Base-by-base conservation (phyloP, 2,329 filamentous ascomycete species). In the Venturia carpophila region DNA sequence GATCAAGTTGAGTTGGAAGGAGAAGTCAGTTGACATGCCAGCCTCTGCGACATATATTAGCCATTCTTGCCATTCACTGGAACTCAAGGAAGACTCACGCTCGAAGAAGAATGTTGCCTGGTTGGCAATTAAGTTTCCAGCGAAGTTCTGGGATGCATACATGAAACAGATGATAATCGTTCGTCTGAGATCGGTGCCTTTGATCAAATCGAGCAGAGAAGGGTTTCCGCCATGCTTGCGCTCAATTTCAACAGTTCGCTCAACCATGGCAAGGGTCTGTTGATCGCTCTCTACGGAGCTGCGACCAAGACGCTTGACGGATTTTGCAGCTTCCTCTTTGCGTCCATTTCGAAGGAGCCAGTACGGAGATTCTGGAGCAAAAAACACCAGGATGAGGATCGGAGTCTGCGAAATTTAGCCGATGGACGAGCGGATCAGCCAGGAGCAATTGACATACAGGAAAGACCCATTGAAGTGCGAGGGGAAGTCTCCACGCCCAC, bases 211-310 rank as follows among this genome's bases (percentile, higher is more conserved):
- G 70, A 84, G 76, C 74, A 94, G 96, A 64, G 82, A 86, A 6
- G 89, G 85, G 39, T 91, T 90, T 6, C 79, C 78, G 3, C 89
- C 92, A 64, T 91, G 89, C 75, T 86, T 80, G 72, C 90, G 83
- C 74, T 96, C 92, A 15, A 95, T 79, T 0, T 89, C 88, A 0
- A 89, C 92, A 0, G 92, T 96, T 73, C 94, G 90, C 1, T 91
- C 85, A 89, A 96, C 96, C 90, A 96, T 94, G 70, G 90, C 87
- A 61, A 96, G 81, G 0, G 90, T 94, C 77, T 94, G 90, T 71
- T 95, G 84, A 70, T 94, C 92, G n/a, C 45, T 52, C n/a, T 45
- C 11, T 17, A 19, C 15, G 19, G 41, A 17, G 67, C 91, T 87
- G 64, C 80, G 79, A 68, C 85, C 78, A 30, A 91, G 78, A 4